These are phyloP conservation scores for Solanum lycopersicoides DNA, from an alignment of 257 asterid species.

Conservation along the genomic window DNA sequence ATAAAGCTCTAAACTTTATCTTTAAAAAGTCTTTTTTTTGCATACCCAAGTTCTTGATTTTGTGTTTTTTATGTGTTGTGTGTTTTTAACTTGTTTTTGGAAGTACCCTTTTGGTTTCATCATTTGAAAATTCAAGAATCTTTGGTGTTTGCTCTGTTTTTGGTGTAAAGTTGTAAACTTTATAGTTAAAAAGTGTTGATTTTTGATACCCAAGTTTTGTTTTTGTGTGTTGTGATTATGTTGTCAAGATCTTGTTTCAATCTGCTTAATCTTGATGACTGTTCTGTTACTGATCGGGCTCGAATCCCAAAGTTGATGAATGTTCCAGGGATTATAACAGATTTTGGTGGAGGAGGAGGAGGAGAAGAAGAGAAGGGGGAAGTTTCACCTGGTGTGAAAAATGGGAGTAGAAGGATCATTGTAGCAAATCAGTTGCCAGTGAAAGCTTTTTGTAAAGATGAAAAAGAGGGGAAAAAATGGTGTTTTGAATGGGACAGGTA, in stretches of 20 bases:
- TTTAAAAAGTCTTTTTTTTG: neutral
- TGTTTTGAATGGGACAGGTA: constrained; percentile 69
- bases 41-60: neutral
- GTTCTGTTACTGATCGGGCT: constrained; percentile 45
- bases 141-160: neutral
- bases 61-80: neutral
- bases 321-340: constrained; percentile 57
- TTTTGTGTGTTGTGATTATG: constrained; percentile 16
- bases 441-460: constrained; percentile 19
- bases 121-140: neutral
- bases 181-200: neutral
- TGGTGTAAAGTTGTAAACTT: neutral
- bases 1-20: neutral
- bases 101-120: neutral
- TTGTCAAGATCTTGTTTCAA: constrained; percentile 77
- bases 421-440: constrained; percentile 85
- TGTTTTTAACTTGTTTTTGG: neutral
- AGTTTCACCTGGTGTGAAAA: neutral
- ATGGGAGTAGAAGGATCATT: constrained; percentile 32
- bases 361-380: neutral
- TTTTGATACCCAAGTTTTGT: neutral
- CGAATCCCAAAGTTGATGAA: constrained; percentile 65
- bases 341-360: constrained; percentile 27
- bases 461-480: constrained; percentile 28
- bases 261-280: constrained; percentile 59